Base-by-base conservation (phyloP, 805 yeast species). In the Candida ficus region DNA sequence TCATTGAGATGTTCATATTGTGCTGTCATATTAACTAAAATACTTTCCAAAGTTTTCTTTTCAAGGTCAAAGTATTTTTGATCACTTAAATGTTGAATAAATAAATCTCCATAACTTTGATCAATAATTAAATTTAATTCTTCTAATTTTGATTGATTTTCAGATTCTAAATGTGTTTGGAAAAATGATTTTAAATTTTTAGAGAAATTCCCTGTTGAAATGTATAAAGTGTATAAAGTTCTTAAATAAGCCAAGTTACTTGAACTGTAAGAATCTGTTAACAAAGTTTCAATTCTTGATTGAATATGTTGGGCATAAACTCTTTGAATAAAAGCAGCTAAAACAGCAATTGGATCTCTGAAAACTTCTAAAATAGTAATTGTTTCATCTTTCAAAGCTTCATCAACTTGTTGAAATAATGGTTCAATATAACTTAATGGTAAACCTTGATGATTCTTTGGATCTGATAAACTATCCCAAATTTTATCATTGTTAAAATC, bases 161-260 rank as follows among this genome's bases (percentile, higher is more conserved):
- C 68, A 9, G 64, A 65, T 45, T 73, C 77, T 12, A 74, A 57
- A 4, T 69, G 39, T 3, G 31, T 40, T 23, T 57, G 60, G 41
- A 86, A 70, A 47, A 76, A 80, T 8, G 75, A 78, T 51, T 82
- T 80, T 48, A 90, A 64, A 42, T 77, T 79, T 41, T 74, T 76
- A 1, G 85, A 78, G 50, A 83, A 75, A 35, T 71, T 74, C 12
- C 77, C 75, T 9, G 83, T 67, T 28, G 75, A 62, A 0, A 72
- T 68, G 54, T 78, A 82, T n/a, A 83, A 65, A 3, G 80, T 68
- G 60, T 87, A 85, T 26, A 91, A 62, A 2, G 82, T 71, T 53
- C 98, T 72, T 3, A 89, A 78, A 56, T 83, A 87, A 0, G 95
- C 83, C 38, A 89, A 63, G 3, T 78, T 69, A 19, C 86, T 76